These are phyloP conservation scores for Talaromyces sp. DNA, from an alignment of 2,329 filamentous ascomycete genomes.

Conservation along the genomic window DNA sequence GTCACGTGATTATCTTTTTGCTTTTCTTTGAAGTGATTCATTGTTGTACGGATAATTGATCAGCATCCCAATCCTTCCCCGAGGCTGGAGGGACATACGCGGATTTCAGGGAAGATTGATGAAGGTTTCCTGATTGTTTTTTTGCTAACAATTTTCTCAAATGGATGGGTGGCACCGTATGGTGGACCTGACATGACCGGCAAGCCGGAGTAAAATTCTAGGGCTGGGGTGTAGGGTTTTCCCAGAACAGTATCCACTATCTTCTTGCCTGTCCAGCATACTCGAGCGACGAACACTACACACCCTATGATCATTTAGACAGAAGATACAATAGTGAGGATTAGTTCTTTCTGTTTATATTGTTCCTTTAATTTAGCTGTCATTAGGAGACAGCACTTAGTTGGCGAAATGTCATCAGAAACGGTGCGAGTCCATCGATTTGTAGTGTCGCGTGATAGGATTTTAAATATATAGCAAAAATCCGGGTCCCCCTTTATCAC, in stretches of 20 bases:
- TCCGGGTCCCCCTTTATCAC: background rate
- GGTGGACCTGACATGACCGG: background rate
- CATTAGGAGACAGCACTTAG: background rate
- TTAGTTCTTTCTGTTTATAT: too few relatives aligned
- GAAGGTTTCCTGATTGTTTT: background rate
- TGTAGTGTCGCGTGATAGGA: background rate
- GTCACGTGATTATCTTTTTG: slow-evolving; percentile 10
- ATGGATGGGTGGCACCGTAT: background rate
- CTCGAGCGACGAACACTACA: too few relatives aligned
- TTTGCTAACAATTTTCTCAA: background rate
- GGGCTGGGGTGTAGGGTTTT: background rate
- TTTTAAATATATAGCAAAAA: background rate
- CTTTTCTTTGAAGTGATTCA: background rate
- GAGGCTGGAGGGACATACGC: background rate
- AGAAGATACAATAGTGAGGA: too few relatives aligned
- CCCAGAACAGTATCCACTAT: background rate
- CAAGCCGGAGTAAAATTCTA: background rate
- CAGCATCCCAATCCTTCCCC: background rate
- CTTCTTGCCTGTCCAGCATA: background rate
- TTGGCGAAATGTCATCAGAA: background rate
- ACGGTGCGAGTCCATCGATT: background rate
- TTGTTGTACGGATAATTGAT: background rate
- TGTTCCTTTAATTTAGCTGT: background rate
- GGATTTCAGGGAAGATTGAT: background rate
- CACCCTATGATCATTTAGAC: too few relatives aligned